Conservation (phyloP, 2,329 filamentous ascomycete genomes). For the Fusarium longipes region DNA sequence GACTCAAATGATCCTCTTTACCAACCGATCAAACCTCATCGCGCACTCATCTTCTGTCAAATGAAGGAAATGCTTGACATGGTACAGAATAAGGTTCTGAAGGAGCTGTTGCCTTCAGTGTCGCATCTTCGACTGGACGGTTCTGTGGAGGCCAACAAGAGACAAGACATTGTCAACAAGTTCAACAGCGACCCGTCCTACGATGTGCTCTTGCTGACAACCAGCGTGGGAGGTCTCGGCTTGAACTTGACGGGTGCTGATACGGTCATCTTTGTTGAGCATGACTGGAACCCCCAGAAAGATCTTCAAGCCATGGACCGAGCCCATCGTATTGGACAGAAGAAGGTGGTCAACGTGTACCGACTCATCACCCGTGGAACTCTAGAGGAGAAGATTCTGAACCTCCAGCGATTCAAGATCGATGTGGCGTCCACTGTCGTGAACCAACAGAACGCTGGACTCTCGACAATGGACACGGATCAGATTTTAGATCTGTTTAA, state of each 20-base stretch:
- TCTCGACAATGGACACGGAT: slow-evolving; percentile 97
- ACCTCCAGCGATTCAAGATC: slow-evolving; percentile 98
- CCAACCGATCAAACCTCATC: slow-evolving; percentile 93
- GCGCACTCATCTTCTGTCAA: slow-evolving; percentile 96
- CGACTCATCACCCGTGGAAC: slow-evolving; percentile 95
- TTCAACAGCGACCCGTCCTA: slow-evolving; percentile 99
- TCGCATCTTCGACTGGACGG: slow-evolving; percentile 96
- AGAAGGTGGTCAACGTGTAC: slow-evolving; percentile 99
- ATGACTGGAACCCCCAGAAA: slow-evolving; percentile 99
- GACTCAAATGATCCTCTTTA: slow-evolving; percentile 70
- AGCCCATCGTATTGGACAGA: slow-evolving; percentile 97
- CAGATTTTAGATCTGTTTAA: slow-evolving; percentile 98
- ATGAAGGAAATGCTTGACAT: slow-evolving; percentile 99
- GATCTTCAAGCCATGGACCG: slow-evolving; percentile 99
- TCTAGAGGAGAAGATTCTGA: slow-evolving; percentile 97
- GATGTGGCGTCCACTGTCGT: slow-evolving; percentile 98
- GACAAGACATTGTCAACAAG: slow-evolving; percentile 97
- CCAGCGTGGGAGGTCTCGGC: slow-evolving; percentile 92
- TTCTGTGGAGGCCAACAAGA: slow-evolving; percentile 88
- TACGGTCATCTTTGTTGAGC: slow-evolving; percentile 99
- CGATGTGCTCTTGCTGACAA: slow-evolving; percentile 92
- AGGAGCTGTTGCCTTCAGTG: slow-evolving; percentile 89
- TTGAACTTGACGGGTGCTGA: slow-evolving; percentile 96
- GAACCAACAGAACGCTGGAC: slow-evolving; percentile 96
- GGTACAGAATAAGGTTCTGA: slow-evolving; percentile 93